Conservation (phyloP, 148 eudicot genomes). For the Diospyros kaki region DNA sequence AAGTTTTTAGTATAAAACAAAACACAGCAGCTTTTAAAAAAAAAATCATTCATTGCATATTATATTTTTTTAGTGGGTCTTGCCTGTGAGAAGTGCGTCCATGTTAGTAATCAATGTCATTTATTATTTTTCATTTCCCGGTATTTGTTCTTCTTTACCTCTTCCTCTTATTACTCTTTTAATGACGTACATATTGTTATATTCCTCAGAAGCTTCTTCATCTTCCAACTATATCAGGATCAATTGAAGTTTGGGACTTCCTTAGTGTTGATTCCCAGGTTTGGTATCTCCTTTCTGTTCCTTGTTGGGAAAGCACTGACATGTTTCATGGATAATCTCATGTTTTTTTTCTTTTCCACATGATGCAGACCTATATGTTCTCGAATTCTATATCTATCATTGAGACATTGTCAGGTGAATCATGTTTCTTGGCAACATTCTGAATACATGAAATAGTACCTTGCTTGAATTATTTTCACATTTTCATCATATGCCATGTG, state of each 20-base stretch:
- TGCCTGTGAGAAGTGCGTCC: too few species aligned
- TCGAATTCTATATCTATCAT: constrained; percentile 83
- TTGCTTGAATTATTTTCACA: constrained; percentile 3
- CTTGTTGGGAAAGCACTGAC: constrained; percentile 9
- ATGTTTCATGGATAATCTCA: constrained; percentile 4
- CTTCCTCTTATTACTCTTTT: constrained; percentile 6
- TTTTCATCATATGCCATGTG: constrained; percentile 5
- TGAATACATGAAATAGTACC: neutral
- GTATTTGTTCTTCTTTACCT: neutral
- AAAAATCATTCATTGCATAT: too few species aligned
- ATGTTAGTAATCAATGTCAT: neutral
- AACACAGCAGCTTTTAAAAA: too few species aligned
- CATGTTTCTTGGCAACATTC: constrained; percentile 7
- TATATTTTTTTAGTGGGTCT: neutral
- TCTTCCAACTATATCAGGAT: constrained; percentile 82
- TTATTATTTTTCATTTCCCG: neutral
- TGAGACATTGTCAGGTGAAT: constrained; percentile 79
- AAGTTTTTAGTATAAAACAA: too few species aligned
- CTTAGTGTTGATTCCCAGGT: constrained; percentile 99
- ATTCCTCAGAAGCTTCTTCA: constrained; percentile 82
- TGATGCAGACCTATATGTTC: constrained; percentile 84
- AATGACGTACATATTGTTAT: constrained; percentile 17
- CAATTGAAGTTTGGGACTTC: constrained; percentile 99
- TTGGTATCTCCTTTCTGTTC: constrained; percentile 19
- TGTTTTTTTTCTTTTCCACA: constrained; percentile 18